A percentile compares a stretch with the other conserved stretches of the same genome.
These are phyloP conservation scores for Priceomyces carsonii DNA, from an alignment of 805 yeast genomes.

Conservation along the genomic window DNA sequence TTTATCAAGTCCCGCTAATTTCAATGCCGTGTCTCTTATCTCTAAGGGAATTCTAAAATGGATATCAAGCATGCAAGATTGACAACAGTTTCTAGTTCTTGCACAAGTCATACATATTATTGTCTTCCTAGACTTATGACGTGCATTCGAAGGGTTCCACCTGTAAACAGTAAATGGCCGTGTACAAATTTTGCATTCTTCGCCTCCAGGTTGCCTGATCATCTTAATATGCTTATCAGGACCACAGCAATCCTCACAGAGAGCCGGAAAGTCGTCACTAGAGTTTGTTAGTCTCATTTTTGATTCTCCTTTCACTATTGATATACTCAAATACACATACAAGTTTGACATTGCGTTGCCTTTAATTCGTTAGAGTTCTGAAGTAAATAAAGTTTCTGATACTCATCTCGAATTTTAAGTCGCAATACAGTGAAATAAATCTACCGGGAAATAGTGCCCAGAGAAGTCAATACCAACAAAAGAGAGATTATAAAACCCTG, in stretches of 20 bases:
- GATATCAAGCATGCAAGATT: constrained; percentile 80
- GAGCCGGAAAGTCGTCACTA: constrained; percentile 49
- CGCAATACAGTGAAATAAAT: too few species aligned
- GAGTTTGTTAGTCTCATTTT: constrained; percentile 2
- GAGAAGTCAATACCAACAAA: too few species aligned
- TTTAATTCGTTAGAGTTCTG: too few species aligned
- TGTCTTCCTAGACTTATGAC: constrained; percentile 55
- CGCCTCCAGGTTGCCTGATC: constrained; percentile 69
- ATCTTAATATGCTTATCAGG: constrained; percentile 63
- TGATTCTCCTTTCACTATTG: too few species aligned
- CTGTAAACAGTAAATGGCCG: constrained; percentile 79
- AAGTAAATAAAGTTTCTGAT: too few species aligned
- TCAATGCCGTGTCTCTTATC: constrained; percentile 76
- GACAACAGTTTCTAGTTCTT: constrained; percentile 79
- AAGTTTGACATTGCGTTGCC: too few species aligned
- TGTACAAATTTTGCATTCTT: constrained; percentile 83
- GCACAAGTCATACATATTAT: constrained; percentile 81
- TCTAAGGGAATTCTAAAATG: constrained; percentile 78
- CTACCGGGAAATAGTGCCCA: too few species aligned
- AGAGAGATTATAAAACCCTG: too few species aligned
- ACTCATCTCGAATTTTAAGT: constrained; percentile 1
- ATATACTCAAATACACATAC: too few species aligned
- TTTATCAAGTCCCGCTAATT: constrained; percentile 57
- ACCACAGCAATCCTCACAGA: constrained; percentile 78
- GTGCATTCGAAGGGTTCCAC: constrained; percentile 55